Percentiles rank a stretch among this genome's conserved stretches.
Evolutionary conservation across 352 stramenopile genomes (phyloP).

Genomic region (Peronospora destructor): DNA sequence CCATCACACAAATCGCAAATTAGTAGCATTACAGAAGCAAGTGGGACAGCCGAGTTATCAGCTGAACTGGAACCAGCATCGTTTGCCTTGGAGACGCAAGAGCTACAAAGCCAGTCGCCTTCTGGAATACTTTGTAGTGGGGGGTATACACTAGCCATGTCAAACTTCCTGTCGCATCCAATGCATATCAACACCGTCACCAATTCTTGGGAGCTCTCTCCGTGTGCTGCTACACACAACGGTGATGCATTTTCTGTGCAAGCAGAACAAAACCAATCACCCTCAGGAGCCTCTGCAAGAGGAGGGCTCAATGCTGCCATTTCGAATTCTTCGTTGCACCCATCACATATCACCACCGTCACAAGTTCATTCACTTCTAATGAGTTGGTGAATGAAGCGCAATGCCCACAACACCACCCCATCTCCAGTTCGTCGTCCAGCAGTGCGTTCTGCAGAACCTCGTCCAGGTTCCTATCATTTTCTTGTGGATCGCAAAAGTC

Average conservation of each 20-base stretch:
- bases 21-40: slow-evolving; percentile 34
- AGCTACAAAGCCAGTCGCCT: slow-evolving; percentile 42
- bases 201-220: slow-evolving; percentile 9
- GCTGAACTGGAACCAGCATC: neutral
- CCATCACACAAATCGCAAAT: slow-evolving; percentile 68
- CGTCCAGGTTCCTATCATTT: slow-evolving; percentile 22
- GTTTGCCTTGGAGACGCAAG: slow-evolving; percentile 13
- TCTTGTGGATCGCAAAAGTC: slow-evolving; percentile 34
- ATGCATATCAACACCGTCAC: slow-evolving; percentile 54
- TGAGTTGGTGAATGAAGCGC: slow-evolving; percentile 7
- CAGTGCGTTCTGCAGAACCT: slow-evolving; percentile 28
- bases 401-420: slow-evolving; percentile 36
- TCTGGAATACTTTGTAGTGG: slow-evolving; percentile 32
- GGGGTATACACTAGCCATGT: slow-evolving; percentile 39
- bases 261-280: slow-evolving; percentile 31
- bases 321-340: slow-evolving; percentile 64
- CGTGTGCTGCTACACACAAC: neutral
- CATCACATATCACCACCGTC: slow-evolving; percentile 59
- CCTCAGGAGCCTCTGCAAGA: slow-evolving; percentile 36
- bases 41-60: slow-evolving; percentile 1
- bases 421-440: slow-evolving; percentile 24
- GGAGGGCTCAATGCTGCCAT: slow-evolving; percentile 44
- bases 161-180: slow-evolving; percentile 59
- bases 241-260: slow-evolving; percentile 6
- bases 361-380: slow-evolving; percentile 3